A percentile compares a stretch with the other conserved stretches of the same genome.
phyloP scores from a whole-genome alignment of 2,329 filamentous ascomycete genomes.

The Sporothrix mexicana region DNA sequence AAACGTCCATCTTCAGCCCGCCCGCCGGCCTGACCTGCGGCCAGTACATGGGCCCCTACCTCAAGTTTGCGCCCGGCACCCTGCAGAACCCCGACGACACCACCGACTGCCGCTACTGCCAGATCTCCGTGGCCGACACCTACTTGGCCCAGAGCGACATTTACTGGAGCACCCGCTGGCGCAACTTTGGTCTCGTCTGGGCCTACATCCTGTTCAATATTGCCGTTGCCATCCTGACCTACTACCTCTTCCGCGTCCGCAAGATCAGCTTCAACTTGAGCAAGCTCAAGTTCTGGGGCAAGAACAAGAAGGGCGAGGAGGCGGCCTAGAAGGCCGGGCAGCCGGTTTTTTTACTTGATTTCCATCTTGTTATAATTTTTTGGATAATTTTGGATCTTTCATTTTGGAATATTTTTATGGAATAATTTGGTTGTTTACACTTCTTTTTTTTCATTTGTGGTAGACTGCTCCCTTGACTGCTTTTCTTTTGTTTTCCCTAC shows the following conservation, averaged over 20 bases:
- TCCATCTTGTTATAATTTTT: slow-evolving; percentile 11
- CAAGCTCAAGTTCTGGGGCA: slow-evolving; percentile 32
- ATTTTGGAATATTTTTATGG: background rate
- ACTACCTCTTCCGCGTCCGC: slow-evolving; percentile 35
- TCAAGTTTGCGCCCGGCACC: slow-evolving; percentile 57
- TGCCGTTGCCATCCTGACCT: slow-evolving; percentile 51
- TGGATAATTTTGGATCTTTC: background rate
- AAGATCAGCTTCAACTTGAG: background rate
- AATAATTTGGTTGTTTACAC: background rate
- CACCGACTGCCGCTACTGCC: slow-evolving; percentile 68
- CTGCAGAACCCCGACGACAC: slow-evolving; percentile 65
- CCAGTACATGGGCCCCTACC: slow-evolving; percentile 66
- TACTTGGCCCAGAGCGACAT: slow-evolving; percentile 58
- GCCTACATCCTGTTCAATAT: slow-evolving; percentile 72
- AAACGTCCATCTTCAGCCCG: slow-evolving; percentile 69
- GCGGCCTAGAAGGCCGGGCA: background rate
- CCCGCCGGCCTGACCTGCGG: slow-evolving; percentile 67
- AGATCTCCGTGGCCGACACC: slow-evolving; percentile 66
- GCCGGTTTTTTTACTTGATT: background rate
- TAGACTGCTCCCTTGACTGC: background rate
- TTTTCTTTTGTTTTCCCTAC: background rate
- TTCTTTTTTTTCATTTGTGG: background rate
- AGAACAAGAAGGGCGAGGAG: slow-evolving; percentile 12
- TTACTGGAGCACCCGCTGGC: slow-evolving; percentile 64
- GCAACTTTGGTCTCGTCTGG: slow-evolving; percentile 74